Evolutionary conservation across 1,139 yeast genomes (phyloP).

Genomic region (Saccharomyces hybrid): DNA sequence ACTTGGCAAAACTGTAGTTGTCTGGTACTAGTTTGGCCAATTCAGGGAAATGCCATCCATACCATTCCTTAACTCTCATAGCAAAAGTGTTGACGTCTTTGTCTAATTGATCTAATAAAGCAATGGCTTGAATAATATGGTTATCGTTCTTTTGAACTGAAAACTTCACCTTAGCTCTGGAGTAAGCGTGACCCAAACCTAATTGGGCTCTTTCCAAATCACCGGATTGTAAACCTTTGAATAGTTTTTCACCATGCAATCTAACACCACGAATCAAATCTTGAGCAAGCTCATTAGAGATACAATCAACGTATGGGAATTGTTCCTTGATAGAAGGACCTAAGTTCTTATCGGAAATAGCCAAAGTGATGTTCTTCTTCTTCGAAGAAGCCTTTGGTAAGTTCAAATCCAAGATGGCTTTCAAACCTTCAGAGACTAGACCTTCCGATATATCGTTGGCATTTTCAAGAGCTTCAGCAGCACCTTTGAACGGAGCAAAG

Average conservation of each 20-base stretch:
- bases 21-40: constrained; percentile 92
- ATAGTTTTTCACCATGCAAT: constrained; percentile 78
- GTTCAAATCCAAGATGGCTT: constrained; percentile 81
- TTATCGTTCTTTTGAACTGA: constrained; percentile 97
- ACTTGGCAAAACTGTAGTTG: constrained; percentile 79
- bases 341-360: constrained; percentile 88
- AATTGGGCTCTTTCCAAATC: constrained; percentile 97
- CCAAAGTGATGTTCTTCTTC: constrained; percentile 63
- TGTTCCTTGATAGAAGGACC: constrained; percentile 94
- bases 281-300: constrained; percentile 85
- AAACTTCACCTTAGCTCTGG: constrained; percentile 97
- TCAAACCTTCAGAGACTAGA: constrained; percentile 84
- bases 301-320: constrained; percentile 83
- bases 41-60: constrained; percentile 99
- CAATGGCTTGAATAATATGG: constrained; percentile 98
- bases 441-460: constrained; percentile 98
- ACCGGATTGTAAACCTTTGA: constrained; percentile 88
- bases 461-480: constrained; percentile 97
- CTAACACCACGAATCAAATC: constrained; percentile 94
- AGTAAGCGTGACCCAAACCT: constrained; percentile 98
- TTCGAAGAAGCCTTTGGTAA: constrained; percentile 70
- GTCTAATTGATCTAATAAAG: constrained; percentile 90
- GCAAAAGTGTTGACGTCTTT: constrained; percentile 96
- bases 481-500: constrained; percentile 97
- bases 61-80: constrained; percentile 99